Evolutionary conservation across 805 yeast species (phyloP).

Genomic region (Wickerhamomyces hampshirensis): DNA sequence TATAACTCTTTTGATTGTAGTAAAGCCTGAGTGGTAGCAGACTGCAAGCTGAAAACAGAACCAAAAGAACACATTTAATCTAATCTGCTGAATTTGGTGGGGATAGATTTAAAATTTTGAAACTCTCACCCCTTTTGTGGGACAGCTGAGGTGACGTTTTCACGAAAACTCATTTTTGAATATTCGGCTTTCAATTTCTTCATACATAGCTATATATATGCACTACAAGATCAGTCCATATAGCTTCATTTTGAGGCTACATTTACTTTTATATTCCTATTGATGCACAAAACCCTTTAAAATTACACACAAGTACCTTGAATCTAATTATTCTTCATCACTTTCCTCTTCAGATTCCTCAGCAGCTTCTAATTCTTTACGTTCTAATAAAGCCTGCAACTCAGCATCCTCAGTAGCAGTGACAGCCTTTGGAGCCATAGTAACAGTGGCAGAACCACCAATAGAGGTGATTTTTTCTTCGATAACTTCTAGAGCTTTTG

Average conservation of each 20-base stretch:
- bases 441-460: constrained; percentile 86
- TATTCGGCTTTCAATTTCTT: too few relatives aligned
- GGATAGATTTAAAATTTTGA: too few relatives aligned
- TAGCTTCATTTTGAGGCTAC: neutral
- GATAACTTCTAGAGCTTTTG: constrained; percentile 74
- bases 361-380: constrained; percentile 80
- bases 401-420: constrained; percentile 98
- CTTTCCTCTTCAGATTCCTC: constrained; percentile 69
- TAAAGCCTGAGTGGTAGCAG: too few relatives aligned
- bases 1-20: too few relatives aligned
- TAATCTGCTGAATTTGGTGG: too few relatives aligned
- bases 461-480: constrained; percentile 60
- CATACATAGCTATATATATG: too few relatives aligned
- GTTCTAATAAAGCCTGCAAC: constrained; percentile 90
- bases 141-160: too few relatives aligned
- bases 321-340: constrained; percentile 31
- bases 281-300: neutral
- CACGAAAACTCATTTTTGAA: too few relatives aligned
- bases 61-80: too few relatives aligned
- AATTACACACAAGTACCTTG: neutral
- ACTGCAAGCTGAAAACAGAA: too few relatives aligned
- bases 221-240: neutral
- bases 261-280: neutral
- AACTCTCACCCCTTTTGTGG: too few relatives aligned
- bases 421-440: constrained; percentile 98